Base-by-base conservation (phyloP, 768 basidiomycete genomes). In the Hygrocybe punicea region DNA sequence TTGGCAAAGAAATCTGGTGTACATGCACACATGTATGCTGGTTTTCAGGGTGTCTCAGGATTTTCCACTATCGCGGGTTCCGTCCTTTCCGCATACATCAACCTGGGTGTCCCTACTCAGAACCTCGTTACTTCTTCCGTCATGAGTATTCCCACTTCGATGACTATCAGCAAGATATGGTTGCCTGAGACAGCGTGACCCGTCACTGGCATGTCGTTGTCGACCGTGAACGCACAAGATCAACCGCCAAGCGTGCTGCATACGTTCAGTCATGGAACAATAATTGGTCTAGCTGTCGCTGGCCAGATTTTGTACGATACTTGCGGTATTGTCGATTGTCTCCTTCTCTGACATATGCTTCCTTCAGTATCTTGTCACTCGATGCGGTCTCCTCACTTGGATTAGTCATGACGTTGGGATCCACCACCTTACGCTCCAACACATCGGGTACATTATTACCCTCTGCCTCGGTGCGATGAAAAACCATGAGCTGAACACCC, bases 121-220 rank as follows among this genome's bases (percentile, higher is more conserved):
- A 93, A 89, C 66, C 77, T 93, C 21, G 78, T 93, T 63, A 94
- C 93, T 2, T 87, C 93, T 5, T 92, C 91, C 7, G 87, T 95
- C 58, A 96, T 96, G 93, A 89, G 87, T 69, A 96, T 97, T 59
- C 94, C 94, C 17, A 93, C 93, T 0, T 93, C 92, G 13, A 94
- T 96, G 67, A 83, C 93, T 2, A 93, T 96, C 65, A 89, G 86
- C 68, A 96, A 96, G 73, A 77, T 95, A 63, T 89, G 93, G 45
- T 62, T 86, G 34, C 93, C 93, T 0, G 93, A 96, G 73, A 69
- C 78, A 24, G 93, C 93, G 17, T 89, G 89, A 61, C 93, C 93
- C 25, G 81, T 93, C 44, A 94, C 93, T 29, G 93, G 13, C 82
- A 76, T 34, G 81, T 94, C 57, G 81, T 88, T 49, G 79, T 94